Conservation (phyloP, 1,139 yeast genomes). For the Geotrichum histeridarum region DNA sequence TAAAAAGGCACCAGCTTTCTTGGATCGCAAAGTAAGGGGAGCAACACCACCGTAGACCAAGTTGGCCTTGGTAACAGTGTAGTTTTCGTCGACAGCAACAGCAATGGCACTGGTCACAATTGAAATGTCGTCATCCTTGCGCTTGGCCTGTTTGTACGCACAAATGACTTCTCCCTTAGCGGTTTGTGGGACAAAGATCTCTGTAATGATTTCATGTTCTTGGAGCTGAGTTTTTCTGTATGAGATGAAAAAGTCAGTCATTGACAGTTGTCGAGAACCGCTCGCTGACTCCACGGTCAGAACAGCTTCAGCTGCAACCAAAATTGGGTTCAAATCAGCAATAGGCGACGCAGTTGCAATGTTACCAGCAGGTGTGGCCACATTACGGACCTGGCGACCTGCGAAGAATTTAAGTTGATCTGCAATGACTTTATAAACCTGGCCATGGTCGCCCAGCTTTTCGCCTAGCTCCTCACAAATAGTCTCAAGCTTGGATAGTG, state of each 20-base stretch:
- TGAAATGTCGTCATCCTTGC: slow-evolving; percentile 48
- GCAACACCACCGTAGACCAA: slow-evolving; percentile 47
- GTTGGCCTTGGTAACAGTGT: slow-evolving; percentile 31
- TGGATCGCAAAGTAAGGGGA: slow-evolving; percentile 41
- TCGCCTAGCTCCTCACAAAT: slow-evolving; percentile 34
- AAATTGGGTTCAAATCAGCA: slow-evolving; percentile 44
- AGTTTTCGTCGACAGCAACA: slow-evolving; percentile 24
- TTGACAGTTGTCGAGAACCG: slow-evolving; percentile 29
- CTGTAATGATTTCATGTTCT: slow-evolving; percentile 36
- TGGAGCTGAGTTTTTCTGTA: slow-evolving; percentile 42
- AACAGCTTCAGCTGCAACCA: slow-evolving; percentile 41
- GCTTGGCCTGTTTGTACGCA: slow-evolving; percentile 44
- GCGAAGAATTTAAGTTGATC: slow-evolving; percentile 45
- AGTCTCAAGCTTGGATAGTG: slow-evolving; percentile 40
- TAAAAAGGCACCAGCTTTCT: slow-evolving; percentile 34
- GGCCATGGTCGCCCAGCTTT: slow-evolving; percentile 28
- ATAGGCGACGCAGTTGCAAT: slow-evolving; percentile 49
- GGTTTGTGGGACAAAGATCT: slow-evolving; percentile 41
- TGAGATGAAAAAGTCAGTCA: slow-evolving; percentile 43
- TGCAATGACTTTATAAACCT: slow-evolving; percentile 39
- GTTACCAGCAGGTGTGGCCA: slow-evolving; percentile 47
- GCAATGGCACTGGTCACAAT: slow-evolving; percentile 43
- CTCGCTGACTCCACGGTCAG: slow-evolving; percentile 37
- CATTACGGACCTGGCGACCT: slow-evolving; percentile 46
- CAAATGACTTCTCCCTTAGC: slow-evolving; percentile 37